Conservation (phyloP, 2,329 filamentous ascomycete species). For the Juglanconis oblonga region DNA sequence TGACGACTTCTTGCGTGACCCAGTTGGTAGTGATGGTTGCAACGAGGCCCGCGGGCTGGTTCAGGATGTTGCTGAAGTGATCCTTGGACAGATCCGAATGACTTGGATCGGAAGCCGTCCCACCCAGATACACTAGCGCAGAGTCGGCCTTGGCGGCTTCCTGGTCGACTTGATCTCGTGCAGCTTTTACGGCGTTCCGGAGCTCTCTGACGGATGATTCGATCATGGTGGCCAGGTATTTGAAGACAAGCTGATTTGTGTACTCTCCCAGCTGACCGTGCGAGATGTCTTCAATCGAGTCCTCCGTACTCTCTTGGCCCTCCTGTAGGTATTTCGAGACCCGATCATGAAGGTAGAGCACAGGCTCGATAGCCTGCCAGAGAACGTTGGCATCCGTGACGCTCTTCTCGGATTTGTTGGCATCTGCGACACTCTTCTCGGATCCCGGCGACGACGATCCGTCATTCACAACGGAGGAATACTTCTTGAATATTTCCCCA, state of each 20-base stretch:
- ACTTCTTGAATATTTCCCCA: slow-evolving; percentile 26
- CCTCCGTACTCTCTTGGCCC: slow-evolving; percentile 24
- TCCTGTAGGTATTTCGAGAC: slow-evolving; percentile 29
- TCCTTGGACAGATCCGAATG: slow-evolving; percentile 59
- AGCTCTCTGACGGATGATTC: slow-evolving; percentile 29
- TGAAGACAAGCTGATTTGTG: slow-evolving; percentile 29
- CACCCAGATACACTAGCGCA: slow-evolving; percentile 25
- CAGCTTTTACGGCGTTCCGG: slow-evolving; percentile 28
- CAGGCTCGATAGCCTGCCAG: slow-evolving; percentile 29
- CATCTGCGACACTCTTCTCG: slow-evolving; percentile 17
- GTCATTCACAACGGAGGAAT: slow-evolving; percentile 6
- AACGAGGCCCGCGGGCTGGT: slow-evolving; percentile 52
- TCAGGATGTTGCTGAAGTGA: slow-evolving; percentile 58
- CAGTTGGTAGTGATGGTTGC: slow-evolving; percentile 62
- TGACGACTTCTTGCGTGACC: slow-evolving; percentile 63
- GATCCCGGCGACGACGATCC: not conserved
- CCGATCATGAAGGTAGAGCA: slow-evolving; percentile 28
- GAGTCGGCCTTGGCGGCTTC: slow-evolving; percentile 28
- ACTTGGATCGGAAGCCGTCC: slow-evolving; percentile 48
- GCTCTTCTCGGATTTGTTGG: slow-evolving; percentile 16
- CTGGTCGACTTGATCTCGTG: slow-evolving; percentile 28
- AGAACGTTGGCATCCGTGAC: slow-evolving; percentile 24
- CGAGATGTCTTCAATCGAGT: slow-evolving; percentile 21
- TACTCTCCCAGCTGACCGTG: slow-evolving; percentile 27
- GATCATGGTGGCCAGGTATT: slow-evolving; percentile 28